phyloP scores from a whole-genome alignment of 768 basidiomycete species.

The Lactifluus subvellereus region DNA sequence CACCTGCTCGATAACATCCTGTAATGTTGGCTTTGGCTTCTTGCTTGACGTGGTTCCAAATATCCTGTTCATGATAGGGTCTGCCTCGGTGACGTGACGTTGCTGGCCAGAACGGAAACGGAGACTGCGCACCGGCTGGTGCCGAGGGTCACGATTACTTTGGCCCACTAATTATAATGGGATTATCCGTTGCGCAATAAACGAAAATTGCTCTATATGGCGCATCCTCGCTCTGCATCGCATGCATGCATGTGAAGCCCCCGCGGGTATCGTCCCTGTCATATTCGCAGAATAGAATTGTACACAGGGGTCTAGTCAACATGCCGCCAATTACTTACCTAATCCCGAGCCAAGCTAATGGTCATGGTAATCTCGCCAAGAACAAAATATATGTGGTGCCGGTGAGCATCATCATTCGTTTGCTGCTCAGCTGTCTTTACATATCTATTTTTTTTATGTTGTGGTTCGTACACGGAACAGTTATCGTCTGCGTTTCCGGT shows the following conservation, averaged over 20 bases:
- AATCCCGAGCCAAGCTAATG: slow-evolving; percentile 7
- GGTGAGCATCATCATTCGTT: neutral
- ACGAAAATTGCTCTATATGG: neutral
- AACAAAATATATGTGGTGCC: neutral
- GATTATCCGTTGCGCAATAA: neutral
- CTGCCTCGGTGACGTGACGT: neutral
- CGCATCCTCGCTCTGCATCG: neutral
- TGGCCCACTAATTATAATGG: neutral
- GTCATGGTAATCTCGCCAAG: neutral
- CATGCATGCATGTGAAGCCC: neutral
- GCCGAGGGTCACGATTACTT: neutral
- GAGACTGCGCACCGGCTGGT: neutral
- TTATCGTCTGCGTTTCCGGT: neutral
- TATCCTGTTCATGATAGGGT: slow-evolving; percentile 74
- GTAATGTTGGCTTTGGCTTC: slow-evolving; percentile 80
- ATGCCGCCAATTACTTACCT: neutral
- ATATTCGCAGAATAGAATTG: neutral
- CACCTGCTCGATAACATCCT: slow-evolving; percentile 90
- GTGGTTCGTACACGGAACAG: neutral
- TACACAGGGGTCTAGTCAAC: too few relatives aligned
- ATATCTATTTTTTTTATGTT: neutral
- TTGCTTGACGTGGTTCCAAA: slow-evolving; percentile 69
- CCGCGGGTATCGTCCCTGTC: neutral
- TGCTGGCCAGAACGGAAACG: neutral
- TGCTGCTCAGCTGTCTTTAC: neutral